Evolutionary conservation across 352 stramenopile species (phyloP), one percentile per base, ranked within the genome.

Genomic region (Phytopythium cucurbitacearum): DNA sequence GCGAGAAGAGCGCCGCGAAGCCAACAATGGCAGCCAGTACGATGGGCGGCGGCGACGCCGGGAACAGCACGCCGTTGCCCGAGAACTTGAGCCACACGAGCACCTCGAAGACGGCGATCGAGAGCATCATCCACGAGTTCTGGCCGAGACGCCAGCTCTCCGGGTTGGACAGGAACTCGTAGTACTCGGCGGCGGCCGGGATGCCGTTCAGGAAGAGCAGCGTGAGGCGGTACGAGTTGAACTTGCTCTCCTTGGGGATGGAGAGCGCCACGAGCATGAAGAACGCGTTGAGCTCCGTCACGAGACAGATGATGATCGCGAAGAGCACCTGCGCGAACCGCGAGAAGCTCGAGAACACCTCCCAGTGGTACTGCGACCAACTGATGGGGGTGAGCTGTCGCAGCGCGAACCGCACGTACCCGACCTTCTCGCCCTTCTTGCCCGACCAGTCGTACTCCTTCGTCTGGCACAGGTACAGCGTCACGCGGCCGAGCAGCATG

Each of bases 281-380:
- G 67, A 98, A 98, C 10, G 91, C 91, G 67, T 98, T 97, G 32
- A 97, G 67, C 66, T 98, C 91, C 3, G 87, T 87, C 8, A 96
- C 54, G 0, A 93, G 62, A 51, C 80, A 91, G 58, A 97, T 65
- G n/a, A 95, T 58, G 45, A 97, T 67, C 0, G 87, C 76, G 43
- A 96, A 87, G 15, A 97, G 53, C 41, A 95, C 76, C 59, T 88
- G 69, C 3, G 64, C 73, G 48, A 96, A 95, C 32, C 87, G 82
- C 68, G 93, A 89, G 60, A 96, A 96, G 51, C 75, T 96, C 34
- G 84, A 92, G 52, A 97, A 97, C 0, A 96, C 80, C 44, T 96
- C 83, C 91, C 91, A 97, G 57, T 94, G 73, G 60, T 96, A 97
- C 51, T 84, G 76, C 42, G 76, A 82, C 85, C 89, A 97, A 37